These are phyloP conservation scores for Kondoa subrosea DNA, from an alignment of 768 basidiomycete genomes.

Conservation along the genomic window DNA sequence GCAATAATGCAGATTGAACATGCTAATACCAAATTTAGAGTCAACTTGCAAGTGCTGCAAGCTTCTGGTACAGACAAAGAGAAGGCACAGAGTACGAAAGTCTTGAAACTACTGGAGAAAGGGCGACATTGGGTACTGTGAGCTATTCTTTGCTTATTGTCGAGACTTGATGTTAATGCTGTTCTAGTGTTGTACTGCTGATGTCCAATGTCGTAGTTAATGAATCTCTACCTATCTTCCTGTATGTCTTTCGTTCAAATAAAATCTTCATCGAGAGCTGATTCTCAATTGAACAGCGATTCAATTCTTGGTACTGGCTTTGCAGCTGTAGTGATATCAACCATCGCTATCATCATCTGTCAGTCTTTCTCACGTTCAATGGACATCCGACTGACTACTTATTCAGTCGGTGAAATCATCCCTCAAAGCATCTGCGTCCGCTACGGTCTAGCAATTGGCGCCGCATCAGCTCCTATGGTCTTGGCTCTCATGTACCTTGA, in stretches of 20 bases:
- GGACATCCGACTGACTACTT: neutral
- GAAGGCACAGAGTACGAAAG: constrained; percentile 33
- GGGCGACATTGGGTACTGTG: constrained; percentile 84
- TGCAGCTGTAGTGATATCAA: constrained; percentile 32
- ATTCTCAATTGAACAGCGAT: no score
- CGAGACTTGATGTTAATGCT: neutral
- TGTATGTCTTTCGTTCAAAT: no score
- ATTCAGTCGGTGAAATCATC: constrained; percentile 40
- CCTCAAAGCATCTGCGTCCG: constrained; percentile 51
- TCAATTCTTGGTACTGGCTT: constrained; percentile 37
- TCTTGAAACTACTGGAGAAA: constrained; percentile 41
- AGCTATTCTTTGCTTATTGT: constrained; percentile 49
- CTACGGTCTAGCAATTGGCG: constrained; percentile 66
- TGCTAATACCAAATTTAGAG: constrained; percentile 10
- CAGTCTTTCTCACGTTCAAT: neutral
- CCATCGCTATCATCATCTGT: constrained; percentile 31
- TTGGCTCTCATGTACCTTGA: constrained; percentile 36
- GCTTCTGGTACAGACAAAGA: constrained; percentile 24
- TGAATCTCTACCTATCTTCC: constrained; percentile 37
- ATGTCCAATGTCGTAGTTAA: constrained; percentile 29
- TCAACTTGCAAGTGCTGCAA: constrained; percentile 20
- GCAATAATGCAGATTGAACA: neutral
- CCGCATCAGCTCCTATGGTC: constrained; percentile 58
- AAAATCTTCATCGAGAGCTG: no score
- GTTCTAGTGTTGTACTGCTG: neutral